These are phyloP conservation scores for Erodium maritimum DNA, from an alignment of 345 rosid species.

Conservation along the genomic window DNA sequence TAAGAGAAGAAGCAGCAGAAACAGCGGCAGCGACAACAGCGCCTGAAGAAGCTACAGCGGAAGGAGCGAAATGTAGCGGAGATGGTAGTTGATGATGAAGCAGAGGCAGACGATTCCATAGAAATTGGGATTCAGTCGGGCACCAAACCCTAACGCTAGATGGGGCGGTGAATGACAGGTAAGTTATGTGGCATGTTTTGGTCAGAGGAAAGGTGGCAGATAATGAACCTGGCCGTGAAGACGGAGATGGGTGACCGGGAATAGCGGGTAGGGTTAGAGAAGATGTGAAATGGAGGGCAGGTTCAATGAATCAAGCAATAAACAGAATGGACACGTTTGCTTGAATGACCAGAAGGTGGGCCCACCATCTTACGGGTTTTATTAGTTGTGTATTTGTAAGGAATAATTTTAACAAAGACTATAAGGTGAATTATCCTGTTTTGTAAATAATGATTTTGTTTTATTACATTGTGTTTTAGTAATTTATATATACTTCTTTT, in stretches of 20 bases:
- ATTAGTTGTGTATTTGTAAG: no score
- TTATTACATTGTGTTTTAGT: no score
- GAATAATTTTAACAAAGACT: no score
- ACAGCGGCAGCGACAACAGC: slow-evolving; percentile 31
- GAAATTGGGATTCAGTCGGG: background rate
- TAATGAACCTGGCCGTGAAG: slow-evolving; percentile 23
- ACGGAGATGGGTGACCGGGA: slow-evolving; percentile 9
- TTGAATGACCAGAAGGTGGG: no score
- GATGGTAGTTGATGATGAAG: slow-evolving; percentile 6
- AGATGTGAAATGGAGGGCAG: background rate
- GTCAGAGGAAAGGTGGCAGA: no score
- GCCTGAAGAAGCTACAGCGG: slow-evolving; percentile 21
- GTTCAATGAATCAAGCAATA: no score
- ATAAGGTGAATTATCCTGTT: no score
- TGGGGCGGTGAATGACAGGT: slow-evolving; percentile 8
- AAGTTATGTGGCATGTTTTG: background rate
- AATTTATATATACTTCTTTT: no score
- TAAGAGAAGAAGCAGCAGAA: slow-evolving; percentile 26
- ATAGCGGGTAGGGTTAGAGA: no score
- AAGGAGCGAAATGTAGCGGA: slow-evolving; percentile 14
- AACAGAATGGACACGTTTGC: no score
- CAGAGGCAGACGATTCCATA: slow-evolving; percentile 22
- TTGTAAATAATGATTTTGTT: no score
- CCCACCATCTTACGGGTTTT: no score
- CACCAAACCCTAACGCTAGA: slow-evolving; percentile 7